A percentile compares a stretch with the other conserved stretches of the same genome.
Evolutionary conservation across 2,329 filamentous ascomycete species (phyloP).

Genomic region (Botrytis aclada): DNA sequence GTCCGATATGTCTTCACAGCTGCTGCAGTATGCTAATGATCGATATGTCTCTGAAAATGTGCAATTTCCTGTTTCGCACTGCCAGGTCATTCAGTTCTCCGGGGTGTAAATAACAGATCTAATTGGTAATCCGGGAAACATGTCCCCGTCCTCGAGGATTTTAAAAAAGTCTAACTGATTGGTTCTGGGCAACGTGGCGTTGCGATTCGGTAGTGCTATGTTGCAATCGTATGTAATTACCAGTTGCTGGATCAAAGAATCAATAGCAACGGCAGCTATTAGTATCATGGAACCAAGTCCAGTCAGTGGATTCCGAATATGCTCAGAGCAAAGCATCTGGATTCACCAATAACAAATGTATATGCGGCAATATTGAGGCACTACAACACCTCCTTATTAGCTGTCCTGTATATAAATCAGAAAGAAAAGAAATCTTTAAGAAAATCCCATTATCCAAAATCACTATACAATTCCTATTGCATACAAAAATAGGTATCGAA

Average conservation of each 20-base stretch:
- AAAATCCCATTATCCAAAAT: no score
- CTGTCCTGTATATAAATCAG: no score
- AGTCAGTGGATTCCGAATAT: not conserved
- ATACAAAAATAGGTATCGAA: no score
- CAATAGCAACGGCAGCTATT: not conserved
- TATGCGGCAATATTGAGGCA: no score
- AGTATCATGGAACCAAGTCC: not conserved
- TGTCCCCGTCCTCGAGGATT: no score
- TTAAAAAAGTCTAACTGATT: no score
- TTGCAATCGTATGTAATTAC: not conserved
- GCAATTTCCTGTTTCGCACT: not conserved
- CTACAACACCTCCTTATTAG: no score
- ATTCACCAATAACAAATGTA: no score
- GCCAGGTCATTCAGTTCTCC: not conserved
- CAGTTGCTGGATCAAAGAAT: not conserved
- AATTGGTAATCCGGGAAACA: not conserved
- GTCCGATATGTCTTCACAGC: not conserved
- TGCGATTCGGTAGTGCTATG: not conserved
- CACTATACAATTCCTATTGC: no score
- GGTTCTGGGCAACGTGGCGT: not conserved
- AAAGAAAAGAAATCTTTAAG: no score
- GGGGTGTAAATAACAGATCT: not conserved
- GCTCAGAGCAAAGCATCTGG: not conserved
- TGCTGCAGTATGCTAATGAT: not conserved
- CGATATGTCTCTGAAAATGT: not conserved